phyloP scores from a whole-genome alignment of 1,284 basidiomycete species.

The Phellopilus nigrolimitatus region DNA sequence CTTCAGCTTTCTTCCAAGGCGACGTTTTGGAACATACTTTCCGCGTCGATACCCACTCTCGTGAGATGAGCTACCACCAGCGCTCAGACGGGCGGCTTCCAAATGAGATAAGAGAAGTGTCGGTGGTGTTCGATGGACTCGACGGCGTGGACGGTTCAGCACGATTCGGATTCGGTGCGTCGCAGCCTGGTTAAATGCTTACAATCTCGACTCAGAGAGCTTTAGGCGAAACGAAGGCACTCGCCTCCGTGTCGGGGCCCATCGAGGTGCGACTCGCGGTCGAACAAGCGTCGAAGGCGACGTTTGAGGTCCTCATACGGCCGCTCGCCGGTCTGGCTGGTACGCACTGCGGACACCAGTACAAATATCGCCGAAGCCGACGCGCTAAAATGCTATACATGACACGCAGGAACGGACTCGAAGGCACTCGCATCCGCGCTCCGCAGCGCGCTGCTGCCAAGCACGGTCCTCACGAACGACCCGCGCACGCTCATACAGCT shows the following conservation, averaged over 20 bases:
- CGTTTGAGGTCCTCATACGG: slow-evolving; percentile 65
- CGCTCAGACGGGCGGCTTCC: slow-evolving; percentile 29
- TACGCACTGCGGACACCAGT: slow-evolving; percentile 3
- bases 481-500: slow-evolving; percentile 70
- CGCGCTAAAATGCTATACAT: no score
- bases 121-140: slow-evolving; percentile 40
- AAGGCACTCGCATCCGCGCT: slow-evolving; percentile 51
- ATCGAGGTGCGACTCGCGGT: slow-evolving; percentile 61
- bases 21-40: not conserved
- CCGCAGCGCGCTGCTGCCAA: slow-evolving; percentile 51
- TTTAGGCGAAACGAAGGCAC: slow-evolving; percentile 42
- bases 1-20: not conserved
- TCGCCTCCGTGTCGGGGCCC: slow-evolving; percentile 73
- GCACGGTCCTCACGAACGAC: slow-evolving; percentile 54
- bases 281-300: slow-evolving; percentile 66
- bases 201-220: not conserved
- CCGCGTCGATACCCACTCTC: not conserved
- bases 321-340: slow-evolving; percentile 60
- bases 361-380: no score
- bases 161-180: slow-evolving; percentile 57
- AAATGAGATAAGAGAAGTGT: slow-evolving; percentile 28
- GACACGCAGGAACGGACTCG: slow-evolving; percentile 45
- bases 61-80: slow-evolving; percentile 6
- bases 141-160: slow-evolving; percentile 62
- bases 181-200: no score